Evolutionary conservation across 305 asterid genomes (phyloP).

Genomic region (Solanum hybrid): DNA sequence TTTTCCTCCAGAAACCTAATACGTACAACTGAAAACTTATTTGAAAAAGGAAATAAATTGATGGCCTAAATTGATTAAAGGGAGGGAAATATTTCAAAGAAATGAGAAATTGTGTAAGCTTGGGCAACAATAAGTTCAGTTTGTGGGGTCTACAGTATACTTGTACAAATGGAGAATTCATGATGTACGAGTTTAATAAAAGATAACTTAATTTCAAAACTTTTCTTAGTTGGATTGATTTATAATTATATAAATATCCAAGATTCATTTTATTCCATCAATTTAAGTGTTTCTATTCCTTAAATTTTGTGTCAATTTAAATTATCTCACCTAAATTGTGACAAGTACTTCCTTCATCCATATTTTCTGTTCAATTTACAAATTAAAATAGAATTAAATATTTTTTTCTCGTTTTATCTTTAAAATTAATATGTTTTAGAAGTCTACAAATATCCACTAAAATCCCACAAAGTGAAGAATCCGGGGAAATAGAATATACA

Average conservation of each 20-base stretch:
- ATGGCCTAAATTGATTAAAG: neutral
- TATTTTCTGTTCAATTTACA: no score
- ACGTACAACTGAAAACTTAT: neutral
- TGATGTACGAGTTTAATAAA: neutral
- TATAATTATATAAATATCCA: neutral
- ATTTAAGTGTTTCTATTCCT: no score
- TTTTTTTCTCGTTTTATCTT: no score
- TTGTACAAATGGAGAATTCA: neutral
- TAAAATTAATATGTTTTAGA: no score
- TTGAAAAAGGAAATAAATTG: neutral
- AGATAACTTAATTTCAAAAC: neutral
- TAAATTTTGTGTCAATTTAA: neutral
- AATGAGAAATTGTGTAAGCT: neutral
- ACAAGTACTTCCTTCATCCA: neutral
- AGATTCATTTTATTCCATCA: neutral
- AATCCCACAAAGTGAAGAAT: neutral
- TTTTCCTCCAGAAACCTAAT: neutral
- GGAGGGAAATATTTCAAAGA: neutral
- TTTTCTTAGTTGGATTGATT: neutral
- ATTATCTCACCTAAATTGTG: neutral
- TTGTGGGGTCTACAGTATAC: neutral
- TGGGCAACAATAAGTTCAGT: neutral
- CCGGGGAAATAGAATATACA: no score
- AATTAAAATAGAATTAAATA: no score
- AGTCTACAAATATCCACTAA: neutral